These are phyloP conservation scores for Dictyostelium intermedium DNA, from an alignment of 78 protist genomes.

Conservation along the genomic window DNA sequence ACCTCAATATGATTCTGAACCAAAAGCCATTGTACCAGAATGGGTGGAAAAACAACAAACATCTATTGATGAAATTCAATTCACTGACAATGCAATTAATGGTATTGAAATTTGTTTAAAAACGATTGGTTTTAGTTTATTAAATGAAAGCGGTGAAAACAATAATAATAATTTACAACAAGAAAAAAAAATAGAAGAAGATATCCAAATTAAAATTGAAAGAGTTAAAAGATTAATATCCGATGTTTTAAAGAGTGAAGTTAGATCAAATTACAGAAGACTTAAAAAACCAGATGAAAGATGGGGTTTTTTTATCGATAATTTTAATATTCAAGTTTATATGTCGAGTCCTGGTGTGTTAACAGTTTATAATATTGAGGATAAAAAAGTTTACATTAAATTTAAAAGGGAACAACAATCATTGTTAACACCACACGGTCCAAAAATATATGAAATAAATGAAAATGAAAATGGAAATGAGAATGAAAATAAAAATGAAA, in stretches of 20 bases:
- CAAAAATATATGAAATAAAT: background rate
- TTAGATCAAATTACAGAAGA: conserved; percentile 52
- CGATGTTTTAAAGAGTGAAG: conserved; percentile 33
- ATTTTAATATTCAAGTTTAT: conserved; percentile 11
- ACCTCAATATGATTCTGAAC: conserved; percentile 59
- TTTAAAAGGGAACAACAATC: background rate
- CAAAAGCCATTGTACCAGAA: conserved; percentile 33
- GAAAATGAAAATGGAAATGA: background rate
- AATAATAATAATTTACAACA: background rate
- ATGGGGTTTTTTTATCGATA: conserved; percentile 51
- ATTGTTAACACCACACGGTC: background rate
- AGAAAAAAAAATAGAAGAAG: background rate
- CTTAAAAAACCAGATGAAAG: conserved; percentile 9
- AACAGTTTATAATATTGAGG: conserved; percentile 10
- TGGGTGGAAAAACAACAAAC: conserved; percentile 48
- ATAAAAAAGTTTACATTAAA: background rate
- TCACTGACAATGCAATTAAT: conserved; percentile 5
- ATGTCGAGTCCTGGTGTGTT: conserved; percentile 17
- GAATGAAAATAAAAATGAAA: background rate
- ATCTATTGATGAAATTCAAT: background rate
- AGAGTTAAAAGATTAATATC: conserved; percentile 9
- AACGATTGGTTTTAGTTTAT: background rate
- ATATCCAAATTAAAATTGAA: background rate
- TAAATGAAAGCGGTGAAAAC: background rate
- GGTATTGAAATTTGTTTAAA: background rate